Evolutionary conservation across 495 filamentous ascomycete genomes (phyloP), one percentile per base, ranked within the genome.

Genomic region (Xylaria palmicola): DNA sequence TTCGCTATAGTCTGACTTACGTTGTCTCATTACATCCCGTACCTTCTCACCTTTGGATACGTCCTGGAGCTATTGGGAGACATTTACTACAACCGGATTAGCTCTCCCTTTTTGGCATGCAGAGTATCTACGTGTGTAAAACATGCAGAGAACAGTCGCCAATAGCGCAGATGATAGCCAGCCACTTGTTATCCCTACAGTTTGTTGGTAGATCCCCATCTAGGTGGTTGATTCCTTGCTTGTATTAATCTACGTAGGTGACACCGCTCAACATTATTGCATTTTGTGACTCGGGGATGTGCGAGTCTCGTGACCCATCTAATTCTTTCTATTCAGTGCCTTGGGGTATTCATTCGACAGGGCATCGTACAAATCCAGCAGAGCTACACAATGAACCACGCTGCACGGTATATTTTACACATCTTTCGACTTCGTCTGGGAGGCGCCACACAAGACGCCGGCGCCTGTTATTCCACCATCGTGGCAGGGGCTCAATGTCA

Each of bases 381-480:
- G n/a, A 57, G 54, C 40, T 32, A 45, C 10, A 57, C 19, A 44
- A 57, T n/a, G 43, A 39, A 37, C 32, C n/a, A 29, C 9, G n/a
- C n/a, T n/a, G n/a, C n/a, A 50, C 29, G 9, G 9, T 34, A 59
- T 45, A 50, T 59, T 24, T 51, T 59, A 49, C 36, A 65, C 56
- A 22, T 68, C 64, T 39, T 62, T 63, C 3, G 68, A 63, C 19
- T 58, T 65, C 10, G 66, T 67, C 26, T 71, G 66, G 24, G 68
- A 66, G 17, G 63, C 60, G 68, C 76, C 26, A 62, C 77, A 60
- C 59, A 93, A 71, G 29, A 92, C 88, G 5, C 87, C 90, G 6
- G 89, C 90, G 0, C 90, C 90, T 47, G 86, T 87, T 49, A 92
- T 85, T 13, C 89, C 90, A 12, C 89, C 90, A 70, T 92, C 88